These are phyloP conservation scores for Neurospora sp. DNA, from an alignment of 495 filamentous ascomycete genomes.

Conservation along the genomic window DNA sequence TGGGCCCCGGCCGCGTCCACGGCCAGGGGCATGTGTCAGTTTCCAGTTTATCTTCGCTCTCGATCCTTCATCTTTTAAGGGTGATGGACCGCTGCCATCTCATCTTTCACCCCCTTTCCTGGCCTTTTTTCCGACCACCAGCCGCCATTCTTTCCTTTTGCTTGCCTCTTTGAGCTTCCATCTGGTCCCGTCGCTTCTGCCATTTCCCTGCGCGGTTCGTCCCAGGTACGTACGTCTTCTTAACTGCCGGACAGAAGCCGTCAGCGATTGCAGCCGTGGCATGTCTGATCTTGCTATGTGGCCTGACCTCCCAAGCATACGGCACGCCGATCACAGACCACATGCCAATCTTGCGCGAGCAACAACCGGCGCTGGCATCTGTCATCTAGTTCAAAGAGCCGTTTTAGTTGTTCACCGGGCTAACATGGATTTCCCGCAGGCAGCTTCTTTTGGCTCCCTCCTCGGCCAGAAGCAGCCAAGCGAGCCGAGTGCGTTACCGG, in stretches of 20 bases:
- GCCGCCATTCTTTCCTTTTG: not conserved
- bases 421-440: not conserved
- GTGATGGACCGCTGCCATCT: not conserved
- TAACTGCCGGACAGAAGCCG: not conserved
- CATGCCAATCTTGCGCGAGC: not conserved
- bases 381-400: not conserved
- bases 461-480: not conserved
- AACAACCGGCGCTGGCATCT: not conserved
- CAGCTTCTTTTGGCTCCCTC: not conserved
- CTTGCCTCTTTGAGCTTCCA: not conserved
- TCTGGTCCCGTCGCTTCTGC: not conserved
- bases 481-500: not conserved
- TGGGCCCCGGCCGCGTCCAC: not conserved
- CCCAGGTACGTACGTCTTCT: not conserved
- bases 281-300: not conserved
- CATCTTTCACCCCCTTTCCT: not conserved
- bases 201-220: not conserved
- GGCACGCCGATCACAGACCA: not conserved
- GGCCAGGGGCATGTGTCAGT: not conserved
- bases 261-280: not conserved
- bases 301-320: not conserved
- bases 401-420: not conserved
- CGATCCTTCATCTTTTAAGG: not conserved
- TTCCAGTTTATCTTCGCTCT: not conserved
- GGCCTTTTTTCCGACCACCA: not conserved